Percentiles rank a stretch among this genome's conserved stretches.
These are phyloP conservation scores for Penicillium paneum DNA, from an alignment of 2,329 filamentous ascomycete species.

Conservation along the genomic window DNA sequence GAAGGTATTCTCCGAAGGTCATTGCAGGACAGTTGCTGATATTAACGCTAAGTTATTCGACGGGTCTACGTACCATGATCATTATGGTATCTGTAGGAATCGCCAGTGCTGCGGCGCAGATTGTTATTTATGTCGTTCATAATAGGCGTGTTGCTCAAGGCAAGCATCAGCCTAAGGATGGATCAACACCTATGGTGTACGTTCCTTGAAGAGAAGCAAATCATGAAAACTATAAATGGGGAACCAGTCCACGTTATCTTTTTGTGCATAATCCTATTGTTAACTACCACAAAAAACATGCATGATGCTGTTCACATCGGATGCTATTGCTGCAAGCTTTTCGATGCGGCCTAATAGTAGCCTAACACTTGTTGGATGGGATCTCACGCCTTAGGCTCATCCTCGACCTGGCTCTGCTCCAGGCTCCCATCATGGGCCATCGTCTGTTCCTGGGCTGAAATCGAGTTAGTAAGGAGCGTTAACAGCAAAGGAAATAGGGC, in stretches of 20 bases:
- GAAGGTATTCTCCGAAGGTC: not conserved
- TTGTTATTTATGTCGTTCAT: not conserved
- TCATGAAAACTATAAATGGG: not conserved
- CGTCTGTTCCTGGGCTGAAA: constrained; percentile 60
- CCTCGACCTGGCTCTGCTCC: not conserved
- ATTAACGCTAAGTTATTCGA: not conserved
- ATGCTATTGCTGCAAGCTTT: not conserved
- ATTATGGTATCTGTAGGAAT: not conserved
- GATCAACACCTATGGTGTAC: not conserved
- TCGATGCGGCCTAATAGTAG: not conserved
- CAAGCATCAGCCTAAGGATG: not conserved
- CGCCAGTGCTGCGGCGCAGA: not conserved
- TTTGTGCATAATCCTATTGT: not conserved
- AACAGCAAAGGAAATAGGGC: constrained; percentile 31
- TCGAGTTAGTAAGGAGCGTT: not conserved
- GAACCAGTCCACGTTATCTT: too few relatives aligned
- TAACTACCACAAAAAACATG: not conserved
- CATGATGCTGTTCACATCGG: too few relatives aligned
- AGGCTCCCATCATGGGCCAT: constrained; percentile 35
- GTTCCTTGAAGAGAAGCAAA: not conserved
- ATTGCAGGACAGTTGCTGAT: not conserved
- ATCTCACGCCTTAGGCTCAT: constrained; percentile 1
- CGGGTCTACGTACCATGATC: not conserved
- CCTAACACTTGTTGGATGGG: constrained; percentile 26
- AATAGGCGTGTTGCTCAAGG: not conserved